phyloP scores from a whole-genome alignment of 176 grass and related monocot genomes.

The Aegilops bicornis region DNA sequence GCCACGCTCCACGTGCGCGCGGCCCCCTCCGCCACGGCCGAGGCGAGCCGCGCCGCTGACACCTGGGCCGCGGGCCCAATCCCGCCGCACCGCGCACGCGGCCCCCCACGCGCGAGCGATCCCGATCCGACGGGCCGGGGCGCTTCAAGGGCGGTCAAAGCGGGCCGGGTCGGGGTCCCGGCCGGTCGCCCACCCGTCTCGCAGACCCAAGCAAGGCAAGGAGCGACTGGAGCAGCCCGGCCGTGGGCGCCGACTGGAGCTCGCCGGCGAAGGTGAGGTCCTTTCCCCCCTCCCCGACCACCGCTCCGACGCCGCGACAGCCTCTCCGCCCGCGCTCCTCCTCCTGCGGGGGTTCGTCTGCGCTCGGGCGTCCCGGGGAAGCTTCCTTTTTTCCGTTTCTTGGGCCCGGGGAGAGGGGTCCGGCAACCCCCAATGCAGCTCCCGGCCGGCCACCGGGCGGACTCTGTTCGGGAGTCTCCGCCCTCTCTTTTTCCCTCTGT shows the following conservation, averaged over 20 bases:
- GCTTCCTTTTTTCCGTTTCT: background rate
- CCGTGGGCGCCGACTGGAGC: no score
- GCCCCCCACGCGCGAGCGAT: background rate
- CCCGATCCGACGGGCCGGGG: background rate
- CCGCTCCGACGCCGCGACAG: background rate
- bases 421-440: constrained; percentile 2
- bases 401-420: background rate
- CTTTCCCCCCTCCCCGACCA: background rate
- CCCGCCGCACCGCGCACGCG: background rate
- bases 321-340: background rate
- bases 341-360: background rate
- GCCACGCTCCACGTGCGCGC: no score
- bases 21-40: no score
- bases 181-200: no score
- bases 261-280: background rate
- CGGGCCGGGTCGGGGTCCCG: no score
- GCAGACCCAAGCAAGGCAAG: no score
- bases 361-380: background rate
- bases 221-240: background rate
- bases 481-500: background rate
- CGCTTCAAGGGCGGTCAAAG: background rate
- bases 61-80: background rate
- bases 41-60: no score
- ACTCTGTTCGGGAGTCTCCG: background rate
- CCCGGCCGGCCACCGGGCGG: background rate